phyloP scores from a whole-genome alignment of 257 asterid species.

The Solanum bukasovii region DNA sequence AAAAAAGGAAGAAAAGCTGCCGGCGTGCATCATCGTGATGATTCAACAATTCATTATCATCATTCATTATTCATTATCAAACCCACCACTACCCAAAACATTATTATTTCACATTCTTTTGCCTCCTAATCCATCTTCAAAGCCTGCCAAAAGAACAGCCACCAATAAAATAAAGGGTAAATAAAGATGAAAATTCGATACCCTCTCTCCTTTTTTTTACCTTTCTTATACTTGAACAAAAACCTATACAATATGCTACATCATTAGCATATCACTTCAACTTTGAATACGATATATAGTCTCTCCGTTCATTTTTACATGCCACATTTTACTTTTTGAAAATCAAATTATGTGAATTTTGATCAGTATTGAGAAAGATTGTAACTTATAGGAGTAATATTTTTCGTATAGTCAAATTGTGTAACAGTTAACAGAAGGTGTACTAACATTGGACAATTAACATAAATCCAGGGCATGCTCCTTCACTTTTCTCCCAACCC shows the following conservation, averaged over 20 bases:
- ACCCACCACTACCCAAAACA: slow-evolving; percentile 22
- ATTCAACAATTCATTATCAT: neutral
- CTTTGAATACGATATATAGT: neutral
- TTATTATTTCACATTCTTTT: slow-evolving; percentile 20
- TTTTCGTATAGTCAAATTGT: too few species aligned
- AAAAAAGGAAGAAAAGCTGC: slow-evolving; percentile 45
- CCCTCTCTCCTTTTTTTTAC: neutral
- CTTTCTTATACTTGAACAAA: slow-evolving; percentile 2
- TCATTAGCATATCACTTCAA: neutral
- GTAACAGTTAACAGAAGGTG: neutral
- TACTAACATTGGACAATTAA: neutral
- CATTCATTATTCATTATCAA: slow-evolving; percentile 21
- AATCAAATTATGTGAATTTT: too few species aligned
- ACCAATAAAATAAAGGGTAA: neutral
- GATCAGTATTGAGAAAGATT: too few species aligned
- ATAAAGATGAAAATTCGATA: neutral
- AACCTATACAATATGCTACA: neutral
- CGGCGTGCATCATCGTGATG: slow-evolving; percentile 47
- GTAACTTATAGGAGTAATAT: too few species aligned
- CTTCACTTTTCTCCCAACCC: slow-evolving; percentile 15
- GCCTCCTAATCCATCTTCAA: slow-evolving; percentile 68
- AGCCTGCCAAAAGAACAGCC: slow-evolving; percentile 17
- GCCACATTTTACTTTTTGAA: too few species aligned
- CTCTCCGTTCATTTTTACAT: too few species aligned
- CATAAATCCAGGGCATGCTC: slow-evolving; percentile 30